phyloP scores from a whole-genome alignment of 2,329 filamentous ascomycete species.

The Phyllosticta paracitricarpa region DNA sequence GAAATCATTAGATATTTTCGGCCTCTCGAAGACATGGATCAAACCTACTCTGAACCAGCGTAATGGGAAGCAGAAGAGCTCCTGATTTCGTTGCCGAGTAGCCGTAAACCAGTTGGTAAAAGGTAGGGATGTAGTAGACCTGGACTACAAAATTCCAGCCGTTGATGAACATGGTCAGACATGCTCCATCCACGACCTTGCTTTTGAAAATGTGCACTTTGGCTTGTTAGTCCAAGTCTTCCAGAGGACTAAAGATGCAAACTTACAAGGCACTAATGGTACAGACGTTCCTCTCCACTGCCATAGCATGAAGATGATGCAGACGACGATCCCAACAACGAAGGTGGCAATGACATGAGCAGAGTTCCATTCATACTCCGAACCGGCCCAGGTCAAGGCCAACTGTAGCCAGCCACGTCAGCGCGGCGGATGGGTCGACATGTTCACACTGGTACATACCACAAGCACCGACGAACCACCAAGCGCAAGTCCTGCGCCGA shows the following conservation, averaged over 20 bases:
- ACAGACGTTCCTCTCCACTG: constrained; percentile 41
- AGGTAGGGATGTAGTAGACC: constrained; percentile 34
- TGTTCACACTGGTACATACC: constrained; percentile 32
- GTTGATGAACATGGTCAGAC: constrained; percentile 39
- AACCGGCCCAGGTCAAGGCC: constrained; percentile 42
- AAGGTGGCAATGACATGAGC: constrained; percentile 43
- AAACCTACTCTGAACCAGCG: constrained; percentile 33
- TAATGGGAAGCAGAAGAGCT: constrained; percentile 34
- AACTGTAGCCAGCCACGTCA: constrained; percentile 25
- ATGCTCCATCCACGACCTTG: constrained; percentile 45
- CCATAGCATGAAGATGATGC: constrained; percentile 41
- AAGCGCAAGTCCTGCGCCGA: constrained; percentile 39
- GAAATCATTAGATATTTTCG: neutral
- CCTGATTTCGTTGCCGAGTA: constrained; percentile 33
- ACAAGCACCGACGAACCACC: constrained; percentile 38
- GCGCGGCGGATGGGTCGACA: constrained; percentile 26
- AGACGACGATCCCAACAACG: constrained; percentile 35
- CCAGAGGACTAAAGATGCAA: neutral
- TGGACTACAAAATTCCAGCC: constrained; percentile 52
- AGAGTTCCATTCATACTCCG: constrained; percentile 45
- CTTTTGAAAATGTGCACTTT: constrained; percentile 45
- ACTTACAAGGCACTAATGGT: constrained; percentile 39
- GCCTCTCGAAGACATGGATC: constrained; percentile 27
- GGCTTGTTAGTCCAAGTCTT: neutral
- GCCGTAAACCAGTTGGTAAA: constrained; percentile 35